Percentiles rank a stretch among this genome's conserved stretches.
Evolutionary conservation across 1,284 basidiomycete genomes (phyloP).

Genomic region (Rhodofomes roseus): DNA sequence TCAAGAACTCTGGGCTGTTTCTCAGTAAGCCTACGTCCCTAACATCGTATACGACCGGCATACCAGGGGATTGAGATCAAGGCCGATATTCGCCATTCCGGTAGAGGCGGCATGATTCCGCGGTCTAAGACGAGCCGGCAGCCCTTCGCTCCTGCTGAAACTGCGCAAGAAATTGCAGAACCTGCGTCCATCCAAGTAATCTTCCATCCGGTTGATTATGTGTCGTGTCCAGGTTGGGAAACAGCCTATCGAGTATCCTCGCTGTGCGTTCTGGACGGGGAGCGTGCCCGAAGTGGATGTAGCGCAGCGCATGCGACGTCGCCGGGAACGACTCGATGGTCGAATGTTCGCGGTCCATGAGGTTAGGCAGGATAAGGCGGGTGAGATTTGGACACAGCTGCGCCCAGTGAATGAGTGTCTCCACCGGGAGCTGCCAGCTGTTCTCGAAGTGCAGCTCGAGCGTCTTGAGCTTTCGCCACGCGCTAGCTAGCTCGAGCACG

Average conservation of each 20-base stretch:
- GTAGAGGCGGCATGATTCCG: too few relatives aligned
- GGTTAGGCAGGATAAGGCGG: neutral
- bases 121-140: too few relatives aligned
- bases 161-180: neutral
- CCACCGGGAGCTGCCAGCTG: neutral
- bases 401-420: neutral
- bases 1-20: too few relatives aligned
- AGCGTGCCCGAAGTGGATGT: neutral
- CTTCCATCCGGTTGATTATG: neutral
- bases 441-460: neutral
- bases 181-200: neutral
- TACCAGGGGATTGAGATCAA: too few relatives aligned
- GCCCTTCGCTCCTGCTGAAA: neutral
- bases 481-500: neutral
- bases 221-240: neutral
- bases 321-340: neutral
- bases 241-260: neutral
- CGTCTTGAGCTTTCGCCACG: neutral
- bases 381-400: neutral
- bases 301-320: neutral
- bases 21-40: too few relatives aligned
- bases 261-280: neutral
- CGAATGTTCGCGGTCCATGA: neutral
- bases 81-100: too few relatives aligned
- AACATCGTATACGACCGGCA: too few relatives aligned